Evolutionary conservation across 2,329 filamentous ascomycete genomes (phyloP).

Genomic region (Colletotrichum sp.): DNA sequence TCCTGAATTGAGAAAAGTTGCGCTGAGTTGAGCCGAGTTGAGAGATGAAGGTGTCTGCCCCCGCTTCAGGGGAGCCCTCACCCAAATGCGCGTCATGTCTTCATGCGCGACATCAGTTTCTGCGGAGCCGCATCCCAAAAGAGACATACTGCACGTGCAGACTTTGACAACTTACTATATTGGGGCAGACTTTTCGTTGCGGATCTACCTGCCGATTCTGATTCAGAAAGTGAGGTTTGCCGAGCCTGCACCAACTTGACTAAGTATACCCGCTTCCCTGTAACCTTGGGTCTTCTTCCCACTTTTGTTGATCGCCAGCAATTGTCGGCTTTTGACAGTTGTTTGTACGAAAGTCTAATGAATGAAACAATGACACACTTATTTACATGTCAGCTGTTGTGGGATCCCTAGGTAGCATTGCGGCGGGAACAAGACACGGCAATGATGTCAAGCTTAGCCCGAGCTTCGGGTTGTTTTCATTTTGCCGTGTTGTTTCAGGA

Average conservation of each 20-base stretch:
- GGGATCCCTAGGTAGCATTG: not conserved
- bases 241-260: not conserved
- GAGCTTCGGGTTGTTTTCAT: not conserved
- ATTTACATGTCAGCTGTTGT: not conserved
- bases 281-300: not conserved
- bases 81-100: not conserved
- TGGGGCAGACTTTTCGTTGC: not conserved
- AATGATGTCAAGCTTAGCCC: not conserved
- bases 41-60: not conserved
- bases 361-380: not conserved
- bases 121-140: not conserved
- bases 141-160: not conserved
- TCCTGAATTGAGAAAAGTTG: rapidly evolving
- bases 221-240: not conserved
- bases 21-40: not conserved
- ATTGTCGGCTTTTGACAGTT: not conserved
- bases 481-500: not conserved
- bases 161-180: not conserved
- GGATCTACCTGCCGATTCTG: not conserved
- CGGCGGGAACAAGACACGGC: not conserved
- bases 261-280: not conserved
- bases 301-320: not conserved
- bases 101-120: not conserved
- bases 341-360: not conserved
- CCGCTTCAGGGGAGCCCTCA: not conserved